Conservation (phyloP, 2,329 filamentous ascomycete species). For the Colletotrichum graminicola region DNA sequence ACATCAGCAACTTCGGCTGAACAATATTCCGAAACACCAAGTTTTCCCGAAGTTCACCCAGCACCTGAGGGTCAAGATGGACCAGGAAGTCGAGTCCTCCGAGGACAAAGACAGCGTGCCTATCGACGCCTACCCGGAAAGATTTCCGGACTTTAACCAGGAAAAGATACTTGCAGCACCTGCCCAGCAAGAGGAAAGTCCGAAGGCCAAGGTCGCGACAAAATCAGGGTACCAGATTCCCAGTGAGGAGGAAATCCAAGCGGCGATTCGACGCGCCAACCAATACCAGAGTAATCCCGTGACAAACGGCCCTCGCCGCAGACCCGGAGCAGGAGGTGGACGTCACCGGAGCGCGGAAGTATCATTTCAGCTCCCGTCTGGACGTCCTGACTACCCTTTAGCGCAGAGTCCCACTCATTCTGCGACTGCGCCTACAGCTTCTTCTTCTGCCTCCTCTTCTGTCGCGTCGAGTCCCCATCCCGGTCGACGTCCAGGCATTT, state of each 20-base stretch:
- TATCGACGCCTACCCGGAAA: constrained; percentile 28
- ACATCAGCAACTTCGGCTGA: constrained; percentile 2
- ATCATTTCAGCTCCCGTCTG: constrained; percentile 30
- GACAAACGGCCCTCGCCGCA: constrained; percentile 38
- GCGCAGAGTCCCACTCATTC: not conserved
- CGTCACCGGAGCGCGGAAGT: constrained; percentile 34
- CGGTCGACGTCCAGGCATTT: constrained; percentile 26
- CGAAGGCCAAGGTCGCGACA: not conserved
- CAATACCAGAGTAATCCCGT: constrained; percentile 22
- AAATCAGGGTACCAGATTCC: constrained; percentile 26
- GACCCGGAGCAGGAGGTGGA: constrained; percentile 29
- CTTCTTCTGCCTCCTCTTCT: too few relatives aligned
- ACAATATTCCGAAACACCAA: constrained; percentile 14
- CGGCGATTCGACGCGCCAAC: constrained; percentile 34
- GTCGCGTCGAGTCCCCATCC: not conserved
- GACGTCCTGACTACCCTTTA: not conserved
- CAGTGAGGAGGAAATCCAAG: constrained; percentile 32
- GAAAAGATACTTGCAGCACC: constrained; percentile 3
- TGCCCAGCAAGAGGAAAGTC: constrained; percentile 7
- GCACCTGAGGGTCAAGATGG: constrained; percentile 19
- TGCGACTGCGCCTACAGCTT: not conserved
- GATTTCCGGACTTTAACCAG: constrained; percentile 33
- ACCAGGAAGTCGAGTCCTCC: constrained; percentile 29
- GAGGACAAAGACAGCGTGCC: constrained; percentile 25
- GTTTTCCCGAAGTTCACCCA: constrained; percentile 35